phyloP scores from a whole-genome alignment of 2,329 filamentous ascomycete genomes.

The Claviceps africana region DNA sequence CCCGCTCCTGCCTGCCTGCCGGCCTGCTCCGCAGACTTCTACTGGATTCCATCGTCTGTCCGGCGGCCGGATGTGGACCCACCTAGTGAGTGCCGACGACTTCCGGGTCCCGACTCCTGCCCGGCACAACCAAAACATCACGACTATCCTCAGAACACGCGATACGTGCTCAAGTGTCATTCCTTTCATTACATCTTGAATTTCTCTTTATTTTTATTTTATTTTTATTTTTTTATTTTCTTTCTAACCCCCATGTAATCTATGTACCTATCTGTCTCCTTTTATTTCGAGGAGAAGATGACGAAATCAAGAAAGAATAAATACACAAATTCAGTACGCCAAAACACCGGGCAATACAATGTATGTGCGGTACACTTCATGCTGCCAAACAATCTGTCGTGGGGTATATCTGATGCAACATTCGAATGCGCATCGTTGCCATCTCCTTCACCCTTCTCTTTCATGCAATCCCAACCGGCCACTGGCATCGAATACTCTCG shows the following conservation, averaged over 20 bases:
- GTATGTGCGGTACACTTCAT: background rate
- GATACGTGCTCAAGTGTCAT: background rate
- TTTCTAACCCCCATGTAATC: constrained; percentile 1
- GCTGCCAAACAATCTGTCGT: background rate
- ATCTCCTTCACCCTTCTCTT: background rate
- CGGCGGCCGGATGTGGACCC: background rate
- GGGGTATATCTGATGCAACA: background rate
- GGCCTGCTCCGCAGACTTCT: background rate
- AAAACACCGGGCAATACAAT: constrained; percentile 3
- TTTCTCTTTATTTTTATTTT: background rate
- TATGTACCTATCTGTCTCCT: constrained; percentile 9
- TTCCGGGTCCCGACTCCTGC: background rate
- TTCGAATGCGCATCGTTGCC: background rate
- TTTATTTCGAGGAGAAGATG: constrained; percentile 9
- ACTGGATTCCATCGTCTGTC: background rate
- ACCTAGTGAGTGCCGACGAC: background rate
- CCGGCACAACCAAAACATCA: too few relatives aligned
- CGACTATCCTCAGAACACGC: background rate
- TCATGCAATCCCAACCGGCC: constrained; percentile 2
- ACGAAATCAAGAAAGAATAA: constrained; percentile 5
- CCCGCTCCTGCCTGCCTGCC: too few relatives aligned
- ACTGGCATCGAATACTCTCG: background rate
- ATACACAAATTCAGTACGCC: constrained; percentile 8
- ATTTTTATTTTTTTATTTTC: background rate
- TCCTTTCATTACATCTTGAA: too few relatives aligned